These are phyloP conservation scores for Keqinozyma sinolaborantium DNA, from an alignment of 1,139 yeast genomes.

Conservation along the genomic window DNA sequence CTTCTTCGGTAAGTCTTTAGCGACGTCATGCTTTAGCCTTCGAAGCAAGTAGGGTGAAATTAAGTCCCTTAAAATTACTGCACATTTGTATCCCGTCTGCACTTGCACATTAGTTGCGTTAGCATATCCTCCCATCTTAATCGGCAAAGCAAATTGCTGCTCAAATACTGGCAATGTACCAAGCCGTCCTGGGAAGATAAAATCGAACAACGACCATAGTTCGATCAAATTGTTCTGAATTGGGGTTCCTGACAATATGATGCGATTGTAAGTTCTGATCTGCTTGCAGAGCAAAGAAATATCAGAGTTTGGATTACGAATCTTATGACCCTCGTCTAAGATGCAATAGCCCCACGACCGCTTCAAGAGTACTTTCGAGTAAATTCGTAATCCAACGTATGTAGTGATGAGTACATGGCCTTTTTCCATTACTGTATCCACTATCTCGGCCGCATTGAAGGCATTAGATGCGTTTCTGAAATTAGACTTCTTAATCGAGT, in stretches of 20 bases:
- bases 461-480: constrained; percentile 29
- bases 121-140: constrained; percentile 97
- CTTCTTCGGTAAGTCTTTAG: constrained; percentile 90
- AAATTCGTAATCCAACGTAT: constrained; percentile 82
- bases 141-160: constrained; percentile 87
- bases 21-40: constrained; percentile 92
- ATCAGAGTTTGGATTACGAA: constrained; percentile 89
- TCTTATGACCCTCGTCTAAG: constrained; percentile 94
- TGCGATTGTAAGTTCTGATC: constrained; percentile 73
- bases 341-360: constrained; percentile 87
- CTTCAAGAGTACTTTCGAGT: constrained; percentile 65
- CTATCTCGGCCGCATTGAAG: constrained; percentile 40
- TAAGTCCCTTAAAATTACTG: constrained; percentile 81
- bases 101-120: constrained; percentile 95
- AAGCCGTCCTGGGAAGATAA: constrained; percentile 88
- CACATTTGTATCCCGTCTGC: constrained; percentile 95
- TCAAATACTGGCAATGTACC: constrained; percentile 96
- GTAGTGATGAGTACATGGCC: constrained; percentile 92
- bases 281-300: constrained; percentile 84
- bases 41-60: constrained; percentile 87
- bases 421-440: constrained; percentile 46
- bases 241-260: constrained; percentile 93
- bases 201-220: constrained; percentile 92
- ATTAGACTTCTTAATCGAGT: constrained; percentile 22
- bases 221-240: constrained; percentile 90